These are phyloP conservation scores for Spirogloea muscicola DNA, from an alignment of 139 green algal species.

Conservation along the genomic window DNA sequence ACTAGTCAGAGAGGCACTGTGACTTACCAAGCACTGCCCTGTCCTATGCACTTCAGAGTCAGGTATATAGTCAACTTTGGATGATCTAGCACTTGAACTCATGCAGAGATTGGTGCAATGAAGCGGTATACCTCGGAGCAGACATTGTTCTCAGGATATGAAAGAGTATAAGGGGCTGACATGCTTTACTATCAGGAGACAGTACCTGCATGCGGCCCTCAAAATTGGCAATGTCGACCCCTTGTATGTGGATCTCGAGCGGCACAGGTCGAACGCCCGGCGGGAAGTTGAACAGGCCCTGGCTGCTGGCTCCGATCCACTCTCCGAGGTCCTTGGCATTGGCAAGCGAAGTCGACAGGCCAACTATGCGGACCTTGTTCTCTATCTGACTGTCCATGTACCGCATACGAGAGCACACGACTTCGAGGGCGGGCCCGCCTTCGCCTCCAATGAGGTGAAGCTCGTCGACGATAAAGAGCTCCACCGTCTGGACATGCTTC, in stretches of 20 bases:
- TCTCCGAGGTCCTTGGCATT: constrained; percentile 96
- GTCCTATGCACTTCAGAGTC: too few species aligned
- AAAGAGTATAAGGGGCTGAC: too few species aligned
- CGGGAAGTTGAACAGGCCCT: constrained; percentile 91
- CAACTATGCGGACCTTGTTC: constrained; percentile 75
- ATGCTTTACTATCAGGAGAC: too few species aligned
- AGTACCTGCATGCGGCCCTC: constrained; percentile 86
- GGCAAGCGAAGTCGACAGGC: constrained; percentile 75
- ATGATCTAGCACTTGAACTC: too few species aligned
- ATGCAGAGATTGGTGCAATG: too few species aligned
- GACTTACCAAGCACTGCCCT: too few species aligned
- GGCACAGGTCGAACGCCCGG: constrained; percentile 85
- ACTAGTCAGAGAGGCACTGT: background rate
- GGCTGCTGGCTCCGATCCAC: constrained; percentile 83
- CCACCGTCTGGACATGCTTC: constrained; percentile 70
- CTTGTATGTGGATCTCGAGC: constrained; percentile 89
- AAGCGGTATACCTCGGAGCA: too few species aligned
- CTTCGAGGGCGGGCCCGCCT: constrained; percentile 53
- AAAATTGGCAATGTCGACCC: constrained; percentile 91
- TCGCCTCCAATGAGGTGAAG: constrained; percentile 83
- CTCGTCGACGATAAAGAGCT: constrained; percentile 87
- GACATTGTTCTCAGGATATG: too few species aligned
- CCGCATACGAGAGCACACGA: constrained; percentile 84
- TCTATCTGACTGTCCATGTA: constrained; percentile 73
- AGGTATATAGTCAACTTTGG: too few species aligned